phyloP scores from a whole-genome alignment of 1,284 basidiomycete species.

The Melampsora americana region DNA sequence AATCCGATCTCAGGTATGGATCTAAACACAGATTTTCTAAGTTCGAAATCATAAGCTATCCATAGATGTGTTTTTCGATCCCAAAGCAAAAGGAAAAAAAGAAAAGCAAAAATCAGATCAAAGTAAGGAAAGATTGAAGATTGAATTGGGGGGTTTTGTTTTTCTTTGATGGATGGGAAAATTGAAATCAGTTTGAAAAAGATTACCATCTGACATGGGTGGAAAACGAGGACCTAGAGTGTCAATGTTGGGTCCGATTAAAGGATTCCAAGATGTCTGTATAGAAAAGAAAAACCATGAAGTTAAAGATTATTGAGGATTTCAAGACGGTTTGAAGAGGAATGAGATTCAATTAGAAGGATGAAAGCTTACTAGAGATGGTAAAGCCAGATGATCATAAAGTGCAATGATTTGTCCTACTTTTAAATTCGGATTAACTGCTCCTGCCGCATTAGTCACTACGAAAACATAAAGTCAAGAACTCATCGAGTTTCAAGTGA shows the following conservation, averaged over 20 bases:
- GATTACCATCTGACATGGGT: slow-evolving; percentile 74
- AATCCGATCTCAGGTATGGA: slow-evolving; percentile 48
- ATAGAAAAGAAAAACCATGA: not conserved
- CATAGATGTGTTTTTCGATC: not conserved
- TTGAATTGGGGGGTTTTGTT: no score
- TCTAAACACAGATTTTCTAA: slow-evolving; percentile 41
- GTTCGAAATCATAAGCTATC: slow-evolving; percentile 42
- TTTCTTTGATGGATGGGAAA: slow-evolving; percentile 58
- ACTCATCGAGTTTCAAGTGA: not conserved
- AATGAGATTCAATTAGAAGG: not conserved
- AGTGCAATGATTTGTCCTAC: slow-evolving; percentile 81
- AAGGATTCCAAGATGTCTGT: slow-evolving; percentile 65
- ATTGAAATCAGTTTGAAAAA: slow-evolving; percentile 65
- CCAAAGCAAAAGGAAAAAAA: not conserved
- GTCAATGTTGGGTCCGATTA: slow-evolving; percentile 66
- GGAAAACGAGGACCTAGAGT: slow-evolving; percentile 66
- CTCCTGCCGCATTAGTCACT: slow-evolving; percentile 83
- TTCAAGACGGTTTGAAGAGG: not conserved
- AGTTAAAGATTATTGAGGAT: not conserved
- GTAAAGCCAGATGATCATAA: slow-evolving; percentile 75
- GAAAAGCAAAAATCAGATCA: not conserved
- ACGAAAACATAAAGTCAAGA: slow-evolving; percentile 32
- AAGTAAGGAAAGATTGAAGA: not conserved
- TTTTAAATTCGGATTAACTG: slow-evolving; percentile 66
- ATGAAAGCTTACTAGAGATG: slow-evolving; percentile 65